phyloP scores from a whole-genome alignment of 164 flowering plant species.

The Cinnamomum chago region DNA sequence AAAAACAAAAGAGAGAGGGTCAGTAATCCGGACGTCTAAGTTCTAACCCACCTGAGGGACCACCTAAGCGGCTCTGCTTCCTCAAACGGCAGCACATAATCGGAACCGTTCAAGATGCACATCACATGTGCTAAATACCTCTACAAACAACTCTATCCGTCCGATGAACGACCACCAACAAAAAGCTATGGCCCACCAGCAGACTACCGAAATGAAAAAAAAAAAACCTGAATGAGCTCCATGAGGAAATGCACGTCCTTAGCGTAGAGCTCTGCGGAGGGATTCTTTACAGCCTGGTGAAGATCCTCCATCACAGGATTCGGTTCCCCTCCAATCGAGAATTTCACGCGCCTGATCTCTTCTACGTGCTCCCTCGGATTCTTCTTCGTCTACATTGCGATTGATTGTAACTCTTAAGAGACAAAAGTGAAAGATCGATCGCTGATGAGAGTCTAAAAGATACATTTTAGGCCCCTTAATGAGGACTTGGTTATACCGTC shows the following conservation, averaged over 20 bases:
- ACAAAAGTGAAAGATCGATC: no score
- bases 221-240: slow-evolving; percentile 63
- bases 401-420: neutral
- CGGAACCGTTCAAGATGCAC: no score
- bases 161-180: neutral
- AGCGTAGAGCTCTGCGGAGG: slow-evolving; percentile 70
- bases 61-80: no score
- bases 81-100: no score
- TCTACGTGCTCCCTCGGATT: slow-evolving; percentile 44
- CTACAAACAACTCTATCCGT: neutral
- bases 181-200: no score
- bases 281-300: slow-evolving; percentile 52
- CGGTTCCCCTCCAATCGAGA: slow-evolving; percentile 42
- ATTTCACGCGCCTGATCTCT: slow-evolving; percentile 39
- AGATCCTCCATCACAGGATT: slow-evolving; percentile 47
- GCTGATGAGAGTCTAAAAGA: no score
- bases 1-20: no score
- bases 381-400: neutral
- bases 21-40: no score
- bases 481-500: no score
- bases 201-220: no score
- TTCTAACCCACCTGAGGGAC: no score
- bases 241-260: slow-evolving; percentile 72
- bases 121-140: neutral
- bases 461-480: no score